Base-by-base conservation (phyloP, 2,329 filamentous ascomycete genomes). In the Corynespora cassiicola region DNA sequence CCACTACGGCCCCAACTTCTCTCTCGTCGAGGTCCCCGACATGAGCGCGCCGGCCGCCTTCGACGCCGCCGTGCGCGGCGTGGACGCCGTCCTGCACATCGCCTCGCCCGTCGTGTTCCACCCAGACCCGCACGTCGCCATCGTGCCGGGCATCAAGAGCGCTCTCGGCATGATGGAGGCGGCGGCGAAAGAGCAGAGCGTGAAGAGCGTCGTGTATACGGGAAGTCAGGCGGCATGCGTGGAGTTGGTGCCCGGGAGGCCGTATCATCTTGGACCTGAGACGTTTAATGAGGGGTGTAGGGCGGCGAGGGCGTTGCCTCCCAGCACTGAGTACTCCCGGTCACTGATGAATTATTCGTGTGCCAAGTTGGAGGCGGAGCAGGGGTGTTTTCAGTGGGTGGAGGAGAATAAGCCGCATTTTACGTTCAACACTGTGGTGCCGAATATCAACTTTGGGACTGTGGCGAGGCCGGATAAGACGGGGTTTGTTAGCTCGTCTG, bases 301-400 rank as follows among this genome's bases (percentile, higher is more conserved):
- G 35, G 47, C 45, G 7, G 71, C 62, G 5, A 72, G 58, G 55
- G 61, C 55, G 16, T 54, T 55, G 15, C 56, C 49, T 6, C 42
- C 36, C 9, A 32, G 43, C 1, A 35, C 52, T 16, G 42, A 35
- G 5, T 50, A 52, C 36, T 29, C 45, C 5, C 44, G 50, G 17
- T 25, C 21, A 19, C 12, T 19, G n/a, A 8, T 49, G 9, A 65
- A 73, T 6, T 76, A 77, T 37, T 51, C 52, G 4, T 45, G 31
- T 15, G 71, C 71, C 3, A 78, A 78, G 44, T 65, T 57, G 0
- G 64, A 73, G 39, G 66, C 56, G 2, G 75, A 77, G 50, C 61
- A 66, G 17, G 63, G 62, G 6, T 47, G 71, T 1, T 77, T 72
- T 71, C 66, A 70, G 25, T 76, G 69, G 45, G 53, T 73, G 8